Evolutionary conservation across 2,329 filamentous ascomycete species (phyloP), one percentile per base, ranked within the genome.

Genomic region (Pseudogymnoascus sp.): DNA sequence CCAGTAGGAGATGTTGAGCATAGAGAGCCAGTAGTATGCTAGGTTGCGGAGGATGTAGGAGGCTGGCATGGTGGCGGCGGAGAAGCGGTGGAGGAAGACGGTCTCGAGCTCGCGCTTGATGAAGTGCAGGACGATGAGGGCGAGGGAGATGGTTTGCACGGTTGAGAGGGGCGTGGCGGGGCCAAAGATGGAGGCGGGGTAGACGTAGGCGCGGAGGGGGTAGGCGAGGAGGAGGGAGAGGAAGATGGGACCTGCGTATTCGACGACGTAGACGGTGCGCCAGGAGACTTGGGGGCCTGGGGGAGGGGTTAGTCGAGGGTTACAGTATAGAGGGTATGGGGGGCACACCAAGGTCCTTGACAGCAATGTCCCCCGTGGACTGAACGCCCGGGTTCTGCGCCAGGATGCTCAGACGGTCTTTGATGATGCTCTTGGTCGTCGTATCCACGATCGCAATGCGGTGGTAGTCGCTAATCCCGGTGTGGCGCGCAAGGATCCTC

Each of bases 41-140:
- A 88, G 91, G 82, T 99, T 99, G 78, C 93, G 94, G 83, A 97
- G 88, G 73, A 99, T 91, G 80, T 96, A 96, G 72, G 77, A 78
- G 63, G 84, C 82, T 16, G 94, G 94, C 94, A 99, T 99, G 59
- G 94, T 99, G 71, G 89, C 91, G 65, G 89, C 86, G 63, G 91
- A 93, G 81, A 99, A 99, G 73, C 91, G 91, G 81, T 99, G 94
- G 65, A 99, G 84, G 74, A 94, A 96, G 65, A 96, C 73, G 0
- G 94, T 97, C 79, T 99, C 94, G 67, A 91, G 82, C 79, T 99
- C 94, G 72, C 94, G 92, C 83, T 99, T 99, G 73, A 90, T 68
- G 76, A 97, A 99, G 80, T 99, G 94, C 11, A 89, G 75, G 63
- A 86, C 78, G 70, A 96, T 84, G 74, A 96, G 84, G 65, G 78